Evolutionary conservation across 1,139 yeast genomes (phyloP).

Genomic region (Kodamaea sp.): DNA sequence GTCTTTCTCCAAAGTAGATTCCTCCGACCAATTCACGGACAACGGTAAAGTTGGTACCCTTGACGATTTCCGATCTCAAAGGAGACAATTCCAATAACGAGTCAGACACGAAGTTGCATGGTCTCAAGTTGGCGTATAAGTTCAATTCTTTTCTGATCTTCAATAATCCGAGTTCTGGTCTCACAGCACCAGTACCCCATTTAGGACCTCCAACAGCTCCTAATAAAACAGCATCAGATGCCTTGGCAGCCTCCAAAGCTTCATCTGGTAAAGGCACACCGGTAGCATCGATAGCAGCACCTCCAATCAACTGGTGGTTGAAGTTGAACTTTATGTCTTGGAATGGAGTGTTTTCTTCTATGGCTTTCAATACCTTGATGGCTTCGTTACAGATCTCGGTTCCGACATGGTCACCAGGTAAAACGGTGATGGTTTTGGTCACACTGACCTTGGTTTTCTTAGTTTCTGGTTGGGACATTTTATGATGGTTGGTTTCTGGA

Average conservation of each 20-base stretch:
- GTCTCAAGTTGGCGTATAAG: slow-evolving; percentile 93
- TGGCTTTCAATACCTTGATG: slow-evolving; percentile 81
- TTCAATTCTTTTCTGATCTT: slow-evolving; percentile 92
- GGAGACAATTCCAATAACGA: slow-evolving; percentile 84
- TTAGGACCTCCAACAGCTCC: slow-evolving; percentile 99
- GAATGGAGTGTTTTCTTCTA: slow-evolving; percentile 61
- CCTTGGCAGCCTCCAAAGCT: slow-evolving; percentile 80
- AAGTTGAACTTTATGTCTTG: slow-evolving; percentile 66
- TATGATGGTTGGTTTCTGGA: too few relatives aligned
- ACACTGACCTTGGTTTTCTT: slow-evolving; percentile 14
- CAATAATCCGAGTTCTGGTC: slow-evolving; percentile 96
- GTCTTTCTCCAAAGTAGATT: slow-evolving; percentile 93
- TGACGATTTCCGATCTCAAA: slow-evolving; percentile 76
- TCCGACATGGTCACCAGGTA: slow-evolving; percentile 98
- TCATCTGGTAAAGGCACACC: slow-evolving; percentile 92
- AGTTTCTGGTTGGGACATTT: slow-evolving; percentile 4
- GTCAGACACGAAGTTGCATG: slow-evolving; percentile 93
- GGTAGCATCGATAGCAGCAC: slow-evolving; percentile 97
- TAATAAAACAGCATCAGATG: slow-evolving; percentile 86
- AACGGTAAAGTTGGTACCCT: slow-evolving; percentile 87
- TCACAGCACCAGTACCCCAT: slow-evolving; percentile 93
- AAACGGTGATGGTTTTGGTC: slow-evolving; percentile 72
- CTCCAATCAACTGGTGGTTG: slow-evolving; percentile 86
- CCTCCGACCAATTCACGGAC: slow-evolving; percentile 98
- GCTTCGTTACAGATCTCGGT: slow-evolving; percentile 89